Evolutionary conservation across 176 grass and related monocot genomes (phyloP).

Genomic region (Oryza brachyantha): DNA sequence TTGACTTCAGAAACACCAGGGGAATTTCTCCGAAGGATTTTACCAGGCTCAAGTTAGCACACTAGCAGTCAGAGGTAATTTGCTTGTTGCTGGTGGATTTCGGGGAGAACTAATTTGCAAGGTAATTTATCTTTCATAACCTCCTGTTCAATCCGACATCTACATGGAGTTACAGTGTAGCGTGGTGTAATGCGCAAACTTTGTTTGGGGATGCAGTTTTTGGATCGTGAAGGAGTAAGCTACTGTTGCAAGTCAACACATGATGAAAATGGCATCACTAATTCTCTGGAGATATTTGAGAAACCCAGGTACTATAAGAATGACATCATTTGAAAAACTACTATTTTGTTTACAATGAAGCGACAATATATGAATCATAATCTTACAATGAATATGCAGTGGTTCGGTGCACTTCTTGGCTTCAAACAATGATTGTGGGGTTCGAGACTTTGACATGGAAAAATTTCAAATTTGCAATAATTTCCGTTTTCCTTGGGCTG

Average conservation of each 20-base stretch:
- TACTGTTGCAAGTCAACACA: conserved; percentile 73
- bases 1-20: conserved; percentile 65
- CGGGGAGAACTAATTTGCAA: conserved; percentile 90
- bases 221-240: conserved; percentile 83
- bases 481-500: conserved; percentile 65
- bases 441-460: conserved; percentile 77
- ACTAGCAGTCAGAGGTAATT: conserved; percentile 74
- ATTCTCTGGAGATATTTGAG: conserved; percentile 82
- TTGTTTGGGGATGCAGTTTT: conserved; percentile 47
- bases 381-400: conserved; percentile 29
- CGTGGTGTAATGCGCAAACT: neutral
- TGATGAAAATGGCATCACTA: conserved; percentile 67
- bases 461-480: conserved; percentile 68
- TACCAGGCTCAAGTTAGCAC: conserved; percentile 72
- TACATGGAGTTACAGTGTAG: neutral
- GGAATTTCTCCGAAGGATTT: conserved; percentile 82
- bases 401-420: conserved; percentile 74
- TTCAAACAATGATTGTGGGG: conserved; percentile 74
- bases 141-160: neutral
- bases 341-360: neutral
- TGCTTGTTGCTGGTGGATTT: conserved; percentile 81
- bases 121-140: conserved; percentile 44
- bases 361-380: conserved; percentile 4
- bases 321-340: conserved; percentile 5
- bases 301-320: conserved; percentile 60